These are phyloP conservation scores for Musa balbisiana DNA, from an alignment of 202 grass and related monocot species.

Conservation along the genomic window DNA sequence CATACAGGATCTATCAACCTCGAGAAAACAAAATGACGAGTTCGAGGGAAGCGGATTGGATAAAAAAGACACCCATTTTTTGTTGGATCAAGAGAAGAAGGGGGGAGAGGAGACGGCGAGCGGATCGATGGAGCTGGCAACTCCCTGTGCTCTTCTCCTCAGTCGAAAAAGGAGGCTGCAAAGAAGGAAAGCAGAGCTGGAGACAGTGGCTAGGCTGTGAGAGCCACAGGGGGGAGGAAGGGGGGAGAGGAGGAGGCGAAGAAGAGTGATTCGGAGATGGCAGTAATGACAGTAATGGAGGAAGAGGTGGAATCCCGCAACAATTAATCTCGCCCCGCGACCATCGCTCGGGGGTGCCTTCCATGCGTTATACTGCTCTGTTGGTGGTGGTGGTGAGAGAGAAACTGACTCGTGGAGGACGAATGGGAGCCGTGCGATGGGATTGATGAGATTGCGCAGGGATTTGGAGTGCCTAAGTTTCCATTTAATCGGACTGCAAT, in stretches of 20 bases:
- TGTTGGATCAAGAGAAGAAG: background rate
- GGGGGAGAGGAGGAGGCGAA: background rate
- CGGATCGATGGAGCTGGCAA: no score
- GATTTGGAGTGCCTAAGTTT: background rate
- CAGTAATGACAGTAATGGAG: background rate
- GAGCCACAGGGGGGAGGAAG: background rate
- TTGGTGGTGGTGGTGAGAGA: background rate
- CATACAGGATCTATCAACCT: background rate
- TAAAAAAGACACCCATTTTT: background rate
- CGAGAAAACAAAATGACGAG: background rate
- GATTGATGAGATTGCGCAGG: background rate
- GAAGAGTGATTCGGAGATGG: background rate
- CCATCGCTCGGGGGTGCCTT: background rate
- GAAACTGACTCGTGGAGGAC: background rate
- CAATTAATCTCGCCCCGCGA: background rate
- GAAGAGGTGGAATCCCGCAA: background rate
- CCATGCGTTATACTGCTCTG: background rate
- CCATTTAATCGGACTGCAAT: background rate
- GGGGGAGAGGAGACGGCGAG: no score
- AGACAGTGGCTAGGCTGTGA: no score
- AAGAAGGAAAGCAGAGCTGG: background rate
- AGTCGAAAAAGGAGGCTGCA: background rate
- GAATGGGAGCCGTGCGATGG: background rate
- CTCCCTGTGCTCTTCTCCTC: no score
- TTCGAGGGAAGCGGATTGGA: background rate